A percentile compares a stretch with the other conserved stretches of the same genome.
Conservation (phyloP, 2,329 filamentous ascomycete genomes). For the Cercospora sp. region DNA sequence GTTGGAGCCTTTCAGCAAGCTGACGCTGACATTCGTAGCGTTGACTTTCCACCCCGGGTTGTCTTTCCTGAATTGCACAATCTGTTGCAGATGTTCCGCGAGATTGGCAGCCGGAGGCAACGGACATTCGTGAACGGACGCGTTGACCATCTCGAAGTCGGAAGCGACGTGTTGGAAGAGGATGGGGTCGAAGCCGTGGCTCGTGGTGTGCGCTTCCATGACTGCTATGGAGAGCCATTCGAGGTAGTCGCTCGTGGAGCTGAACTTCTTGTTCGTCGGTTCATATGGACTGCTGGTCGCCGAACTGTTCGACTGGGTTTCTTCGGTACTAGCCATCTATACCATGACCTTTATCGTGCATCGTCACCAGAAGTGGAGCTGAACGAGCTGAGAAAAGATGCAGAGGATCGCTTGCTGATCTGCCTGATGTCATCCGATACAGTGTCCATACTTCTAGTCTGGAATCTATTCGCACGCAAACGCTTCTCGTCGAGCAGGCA, state of each 20-base stretch:
- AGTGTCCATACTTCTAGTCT: not conserved
- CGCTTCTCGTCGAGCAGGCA: not conserved
- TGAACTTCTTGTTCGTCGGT: not conserved
- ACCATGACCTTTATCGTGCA: not conserved
- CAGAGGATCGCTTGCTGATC: not conserved
- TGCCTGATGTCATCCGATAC: not conserved
- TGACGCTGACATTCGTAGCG: slow-evolving; percentile 10
- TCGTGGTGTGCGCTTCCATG: slow-evolving; percentile 19
- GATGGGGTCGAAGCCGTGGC: slow-evolving; percentile 3
- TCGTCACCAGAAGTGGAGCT: not conserved
- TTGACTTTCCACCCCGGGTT: slow-evolving; percentile 20
- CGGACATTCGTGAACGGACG: slow-evolving; percentile 18
- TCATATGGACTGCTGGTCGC: not conserved
- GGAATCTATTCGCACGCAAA: not conserved
- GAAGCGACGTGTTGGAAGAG: slow-evolving; percentile 12
- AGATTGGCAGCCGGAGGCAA: slow-evolving; percentile 11
- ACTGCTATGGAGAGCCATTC: slow-evolving; percentile 15
- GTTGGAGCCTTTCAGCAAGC: slow-evolving; percentile 15
- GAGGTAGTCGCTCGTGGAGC: slow-evolving; percentile 12
- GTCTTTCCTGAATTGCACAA: slow-evolving; percentile 5
- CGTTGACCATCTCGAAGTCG: slow-evolving; percentile 22
- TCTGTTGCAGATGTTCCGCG: slow-evolving; percentile 17
- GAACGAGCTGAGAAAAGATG: not conserved
- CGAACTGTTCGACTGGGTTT: not conserved
- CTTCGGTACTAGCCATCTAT: not conserved